These are phyloP conservation scores for Colletotrichum lini DNA, from an alignment of 2,329 filamentous ascomycete species.

Conservation along the genomic window DNA sequence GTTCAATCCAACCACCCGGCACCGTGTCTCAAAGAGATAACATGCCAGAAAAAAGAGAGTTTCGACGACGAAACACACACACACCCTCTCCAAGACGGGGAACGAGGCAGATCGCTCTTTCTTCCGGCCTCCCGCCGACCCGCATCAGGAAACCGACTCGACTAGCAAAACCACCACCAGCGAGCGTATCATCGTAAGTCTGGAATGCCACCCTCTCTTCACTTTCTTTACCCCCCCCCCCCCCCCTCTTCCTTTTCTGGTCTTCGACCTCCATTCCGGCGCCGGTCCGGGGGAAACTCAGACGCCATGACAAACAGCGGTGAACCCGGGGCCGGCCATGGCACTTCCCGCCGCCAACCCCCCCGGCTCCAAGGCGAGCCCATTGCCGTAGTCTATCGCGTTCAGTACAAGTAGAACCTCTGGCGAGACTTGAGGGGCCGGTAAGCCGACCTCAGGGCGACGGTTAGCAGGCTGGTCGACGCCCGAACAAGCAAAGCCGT, in stretches of 20 bases:
- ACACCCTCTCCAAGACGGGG: constrained; percentile 21
- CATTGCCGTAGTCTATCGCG: no score
- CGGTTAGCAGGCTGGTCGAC: not conserved
- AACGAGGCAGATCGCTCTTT: not conserved
- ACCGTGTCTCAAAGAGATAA: constrained; percentile 6
- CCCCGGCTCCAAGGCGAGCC: not conserved
- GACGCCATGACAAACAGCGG: constrained; percentile 35
- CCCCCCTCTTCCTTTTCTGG: not conserved
- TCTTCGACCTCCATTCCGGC: constrained; percentile 11
- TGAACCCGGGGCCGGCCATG: constrained; percentile 29
- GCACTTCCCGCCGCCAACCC: constrained; percentile 16
- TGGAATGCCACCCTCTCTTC: no score
- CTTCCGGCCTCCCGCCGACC: not conserved
- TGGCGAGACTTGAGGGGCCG: not conserved
- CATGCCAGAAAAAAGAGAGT: not conserved
- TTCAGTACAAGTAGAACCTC: not conserved
- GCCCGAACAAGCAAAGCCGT: not conserved
- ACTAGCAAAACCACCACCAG: not conserved
- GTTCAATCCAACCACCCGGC: not conserved
- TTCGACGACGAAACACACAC: constrained; percentile 36
- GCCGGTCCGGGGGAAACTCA: constrained; percentile 21
- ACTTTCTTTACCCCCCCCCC: not conserved
- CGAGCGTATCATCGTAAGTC: no score
- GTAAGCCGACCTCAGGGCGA: not conserved
- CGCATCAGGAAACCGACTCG: not conserved